Evolutionary conservation across 1,284 basidiomycete species (phyloP), one percentile per base, ranked within the genome.

Genomic region (Sanghuangporus sanghuang): DNA sequence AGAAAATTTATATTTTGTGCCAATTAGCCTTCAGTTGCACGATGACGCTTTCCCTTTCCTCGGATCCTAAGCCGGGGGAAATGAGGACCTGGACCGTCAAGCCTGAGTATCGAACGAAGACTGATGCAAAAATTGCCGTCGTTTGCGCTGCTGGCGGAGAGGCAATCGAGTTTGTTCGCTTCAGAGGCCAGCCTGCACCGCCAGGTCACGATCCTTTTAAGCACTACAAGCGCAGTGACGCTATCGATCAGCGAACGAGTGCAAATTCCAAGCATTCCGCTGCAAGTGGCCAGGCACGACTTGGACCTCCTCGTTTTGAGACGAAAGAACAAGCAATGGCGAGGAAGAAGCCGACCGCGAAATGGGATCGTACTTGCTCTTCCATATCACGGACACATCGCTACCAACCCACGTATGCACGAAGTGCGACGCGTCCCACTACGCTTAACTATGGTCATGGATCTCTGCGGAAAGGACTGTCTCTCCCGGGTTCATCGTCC

Each of bases 41-140:
- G 2, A 63, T 89, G 67, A 73, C 71, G 2, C 71, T 86, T 48
- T 73, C 77, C 76, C 76, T 8, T 65, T 73, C 42, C 59, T 69
- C 9, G 64, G 76, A 4, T 62, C 66, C 9, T 48, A 72, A 67
- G 62, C 66, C 5, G 65, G 73, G 77, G 23, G 71, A 77, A 54
- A 68, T 73, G 40, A 76, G 76, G 42, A 72, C 70, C 56, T 87
- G 83, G 71, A 70, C 71, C 0, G 81, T 81, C 9, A 73, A 78
- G 16, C 69, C 75, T 14, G 79, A 83, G 64, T 87, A 85, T 69
- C 76, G 80, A 44, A 81, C 75, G 38, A 84, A 84, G 67, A 76
- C 75, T 12, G 86, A 89, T 65, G 86, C 87, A 8, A 86, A 81
- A 70, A 73, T 78, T 18, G 86, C 83, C 16, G 85, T 81, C 9